phyloP scores from a whole-genome alignment of 2,329 filamentous ascomycete genomes.

The Ceratocystis ficicola region DNA sequence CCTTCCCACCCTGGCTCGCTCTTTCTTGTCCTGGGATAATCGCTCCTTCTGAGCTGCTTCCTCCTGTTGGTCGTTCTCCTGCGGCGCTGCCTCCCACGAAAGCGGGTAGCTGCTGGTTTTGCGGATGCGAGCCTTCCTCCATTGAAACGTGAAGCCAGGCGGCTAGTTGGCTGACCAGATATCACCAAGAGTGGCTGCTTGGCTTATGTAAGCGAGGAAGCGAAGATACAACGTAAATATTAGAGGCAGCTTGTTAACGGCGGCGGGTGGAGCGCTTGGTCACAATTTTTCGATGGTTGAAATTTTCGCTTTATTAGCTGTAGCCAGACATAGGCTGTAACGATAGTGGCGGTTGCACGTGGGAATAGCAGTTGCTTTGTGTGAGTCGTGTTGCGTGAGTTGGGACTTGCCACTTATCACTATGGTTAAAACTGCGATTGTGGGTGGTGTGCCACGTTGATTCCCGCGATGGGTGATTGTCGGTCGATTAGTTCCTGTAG shows the following conservation, averaged over 20 bases:
- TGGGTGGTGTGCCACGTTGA: conserved; percentile 1
- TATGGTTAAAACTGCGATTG: not conserved
- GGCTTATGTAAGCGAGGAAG: not conserved
- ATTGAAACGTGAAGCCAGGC: not conserved
- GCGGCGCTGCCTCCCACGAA: not conserved
- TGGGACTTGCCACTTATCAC: too few species aligned
- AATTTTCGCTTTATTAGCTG: not conserved
- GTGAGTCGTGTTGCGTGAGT: not conserved
- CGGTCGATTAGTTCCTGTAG: not conserved
- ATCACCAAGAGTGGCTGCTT: not conserved
- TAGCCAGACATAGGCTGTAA: not conserved
- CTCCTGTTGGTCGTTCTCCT: too few species aligned
- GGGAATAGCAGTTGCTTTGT: not conserved
- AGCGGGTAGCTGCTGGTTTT: not conserved
- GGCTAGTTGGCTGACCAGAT: not conserved
- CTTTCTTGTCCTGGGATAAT: not conserved
- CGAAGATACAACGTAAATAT: not conserved
- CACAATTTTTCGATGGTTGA: not conserved
- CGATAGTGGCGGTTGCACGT: not conserved
- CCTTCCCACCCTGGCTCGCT: conserved; percentile 4
- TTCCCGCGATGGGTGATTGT: not conserved
- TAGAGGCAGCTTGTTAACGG: not conserved
- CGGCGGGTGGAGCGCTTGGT: not conserved
- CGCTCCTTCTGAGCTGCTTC: too few species aligned
- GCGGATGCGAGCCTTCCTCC: conserved; percentile 8